These are phyloP conservation scores for Penicillium roqueforti DNA, from an alignment of 495 filamentous ascomycete genomes.

Conservation along the genomic window DNA sequence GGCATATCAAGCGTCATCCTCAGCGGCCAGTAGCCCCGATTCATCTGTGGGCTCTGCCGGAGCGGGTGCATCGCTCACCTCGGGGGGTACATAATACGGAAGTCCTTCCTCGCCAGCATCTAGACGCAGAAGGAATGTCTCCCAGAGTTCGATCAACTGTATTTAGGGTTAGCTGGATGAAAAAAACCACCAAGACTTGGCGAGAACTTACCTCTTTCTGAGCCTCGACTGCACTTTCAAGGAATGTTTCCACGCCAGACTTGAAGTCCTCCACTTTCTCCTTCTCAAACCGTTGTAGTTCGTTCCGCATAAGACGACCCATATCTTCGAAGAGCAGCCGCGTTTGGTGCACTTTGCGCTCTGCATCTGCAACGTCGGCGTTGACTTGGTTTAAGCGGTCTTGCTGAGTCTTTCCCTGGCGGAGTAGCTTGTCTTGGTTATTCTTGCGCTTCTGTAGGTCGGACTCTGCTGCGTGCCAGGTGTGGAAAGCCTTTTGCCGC, in stretches of 20 bases:
- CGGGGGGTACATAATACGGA: constrained; percentile 63
- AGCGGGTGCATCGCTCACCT: constrained; percentile 14
- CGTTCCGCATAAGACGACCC: constrained; percentile 84
- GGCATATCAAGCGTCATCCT: constrained; percentile 13
- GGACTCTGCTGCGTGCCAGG: constrained; percentile 83
- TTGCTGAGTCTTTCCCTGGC: constrained; percentile 92
- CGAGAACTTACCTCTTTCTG: constrained; percentile 82
- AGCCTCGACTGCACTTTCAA: constrained; percentile 93
- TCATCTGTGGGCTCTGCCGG: constrained; percentile 25
- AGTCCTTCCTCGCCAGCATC: constrained; percentile 88
- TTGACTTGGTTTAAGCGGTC: constrained; percentile 86
- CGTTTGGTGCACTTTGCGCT: constrained; percentile 88
- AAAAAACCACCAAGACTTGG: not conserved
- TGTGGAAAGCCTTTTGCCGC: constrained; percentile 90
- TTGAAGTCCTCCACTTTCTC: constrained; percentile 99
- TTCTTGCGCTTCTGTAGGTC: constrained; percentile 83
- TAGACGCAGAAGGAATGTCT: constrained; percentile 92
- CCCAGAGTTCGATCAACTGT: constrained; percentile 97
- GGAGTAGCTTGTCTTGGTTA: constrained; percentile 83
- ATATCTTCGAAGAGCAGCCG: constrained; percentile 93
- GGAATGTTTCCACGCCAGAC: constrained; percentile 92
- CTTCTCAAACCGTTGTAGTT: constrained; percentile 89
- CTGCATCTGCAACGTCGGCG: constrained; percentile 89
- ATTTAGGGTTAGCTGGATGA: constrained; percentile 18
- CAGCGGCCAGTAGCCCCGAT: constrained; percentile 20